phyloP scores from a whole-genome alignment of 495 filamentous ascomycete genomes.

The Delitschia confertaspora region DNA sequence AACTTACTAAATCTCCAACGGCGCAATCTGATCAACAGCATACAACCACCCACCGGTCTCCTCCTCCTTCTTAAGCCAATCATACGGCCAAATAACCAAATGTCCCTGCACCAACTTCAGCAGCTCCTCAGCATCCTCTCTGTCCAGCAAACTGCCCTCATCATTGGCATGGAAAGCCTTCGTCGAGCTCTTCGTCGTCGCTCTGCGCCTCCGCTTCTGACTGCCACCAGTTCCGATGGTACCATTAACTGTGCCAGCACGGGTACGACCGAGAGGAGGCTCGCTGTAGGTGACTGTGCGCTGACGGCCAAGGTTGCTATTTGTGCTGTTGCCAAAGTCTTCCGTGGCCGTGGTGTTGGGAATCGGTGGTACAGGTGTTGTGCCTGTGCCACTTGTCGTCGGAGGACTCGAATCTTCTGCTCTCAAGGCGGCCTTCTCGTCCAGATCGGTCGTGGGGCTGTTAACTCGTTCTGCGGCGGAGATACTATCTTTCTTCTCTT shows the following conservation, averaged over 20 bases:
- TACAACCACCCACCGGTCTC: slow-evolving; percentile 94
- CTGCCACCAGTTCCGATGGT: slow-evolving; percentile 9
- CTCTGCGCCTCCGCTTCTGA: slow-evolving; percentile 53
- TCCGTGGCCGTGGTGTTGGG: slow-evolving; percentile 2
- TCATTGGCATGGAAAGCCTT: slow-evolving; percentile 62
- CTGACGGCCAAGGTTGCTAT: slow-evolving; percentile 8
- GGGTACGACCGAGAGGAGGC: slow-evolving; percentile 5
- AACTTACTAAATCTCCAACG: slow-evolving; percentile 76
- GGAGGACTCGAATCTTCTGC: slow-evolving; percentile 11
- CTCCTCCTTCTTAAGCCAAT: slow-evolving; percentile 88
- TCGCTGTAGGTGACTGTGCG: slow-evolving; percentile 24
- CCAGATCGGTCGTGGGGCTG: slow-evolving; percentile 18
- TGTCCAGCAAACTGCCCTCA: slow-evolving; percentile 53
- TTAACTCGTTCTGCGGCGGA: background rate
- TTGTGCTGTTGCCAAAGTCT: slow-evolving; percentile 16
- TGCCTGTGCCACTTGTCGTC: slow-evolving; percentile 2
- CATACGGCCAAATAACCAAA: slow-evolving; percentile 85
- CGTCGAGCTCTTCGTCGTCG: slow-evolving; percentile 65
- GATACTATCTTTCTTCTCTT: slow-evolving; percentile 15
- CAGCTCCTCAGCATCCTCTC: slow-evolving; percentile 67
- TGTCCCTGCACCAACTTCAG: slow-evolving; percentile 77
- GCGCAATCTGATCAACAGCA: slow-evolving; percentile 88
- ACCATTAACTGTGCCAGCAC: slow-evolving; percentile 29
- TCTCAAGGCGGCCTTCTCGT: slow-evolving; percentile 36
- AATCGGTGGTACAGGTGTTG: slow-evolving; percentile 17